These are phyloP conservation scores for Straminergon stramineum DNA, from an alignment of 225 moss, liverwort and hornwort genomes.

Conservation along the genomic window DNA sequence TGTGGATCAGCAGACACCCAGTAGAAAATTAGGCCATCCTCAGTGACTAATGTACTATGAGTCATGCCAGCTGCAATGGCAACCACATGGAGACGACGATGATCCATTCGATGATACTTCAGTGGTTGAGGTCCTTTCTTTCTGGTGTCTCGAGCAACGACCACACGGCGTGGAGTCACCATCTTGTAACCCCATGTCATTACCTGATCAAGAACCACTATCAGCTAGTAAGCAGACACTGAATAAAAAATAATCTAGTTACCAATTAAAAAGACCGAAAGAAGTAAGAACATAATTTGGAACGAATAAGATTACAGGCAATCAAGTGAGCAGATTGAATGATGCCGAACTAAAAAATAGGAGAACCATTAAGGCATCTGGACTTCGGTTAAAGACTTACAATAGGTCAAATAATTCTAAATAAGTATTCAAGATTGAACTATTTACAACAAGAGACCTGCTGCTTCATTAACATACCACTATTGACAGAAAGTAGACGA, in stretches of 20 bases:
- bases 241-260: background rate
- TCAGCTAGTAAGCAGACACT: background rate
- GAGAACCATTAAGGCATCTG: background rate
- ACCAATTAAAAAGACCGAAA: background rate
- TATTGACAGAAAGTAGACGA: background rate
- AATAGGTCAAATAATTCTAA: background rate
- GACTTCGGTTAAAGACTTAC: background rate
- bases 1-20: constrained; percentile 81
- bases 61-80: constrained; percentile 90
- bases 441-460: background rate
- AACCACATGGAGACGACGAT: constrained; percentile 54
- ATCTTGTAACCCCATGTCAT: constrained; percentile 97
- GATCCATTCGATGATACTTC: constrained; percentile 52
- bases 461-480: background rate
- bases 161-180: constrained; percentile 89
- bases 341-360: background rate
- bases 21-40: constrained; percentile 80
- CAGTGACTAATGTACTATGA: constrained; percentile 70
- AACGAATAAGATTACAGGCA: background rate
- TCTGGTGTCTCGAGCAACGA: constrained; percentile 56
- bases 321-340: background rate
- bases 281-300: background rate
- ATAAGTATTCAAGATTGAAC: background rate
- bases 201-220: constrained; percentile 40
- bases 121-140: constrained; percentile 57